Conservation (phyloP, 169 alveolate genomes). For the Cryptosporidium canis region DNA sequence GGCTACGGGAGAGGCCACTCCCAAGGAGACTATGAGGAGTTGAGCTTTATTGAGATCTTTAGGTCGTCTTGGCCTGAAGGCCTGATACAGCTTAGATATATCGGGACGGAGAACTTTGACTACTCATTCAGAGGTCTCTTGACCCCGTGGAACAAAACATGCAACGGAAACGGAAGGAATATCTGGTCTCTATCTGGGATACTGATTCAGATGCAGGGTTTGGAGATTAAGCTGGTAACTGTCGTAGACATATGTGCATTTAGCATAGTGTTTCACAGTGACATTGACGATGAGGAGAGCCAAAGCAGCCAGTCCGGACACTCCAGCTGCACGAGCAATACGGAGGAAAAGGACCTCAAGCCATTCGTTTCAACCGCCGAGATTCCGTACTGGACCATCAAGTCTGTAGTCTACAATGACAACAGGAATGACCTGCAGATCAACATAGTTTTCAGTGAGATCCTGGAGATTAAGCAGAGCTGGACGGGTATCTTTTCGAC, state of each 20-base stretch:
- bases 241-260: constrained; percentile 60
- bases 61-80: constrained; percentile 72
- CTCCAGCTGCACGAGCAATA: background rate
- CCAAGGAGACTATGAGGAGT: background rate
- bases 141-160: constrained; percentile 70
- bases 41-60: constrained; percentile 16
- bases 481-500: constrained; percentile 62
- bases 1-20: background rate
- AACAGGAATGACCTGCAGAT: background rate
- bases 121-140: constrained; percentile 62
- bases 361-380: constrained; percentile 54
- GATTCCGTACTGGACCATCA: constrained; percentile 65
- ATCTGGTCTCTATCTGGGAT: constrained; percentile 70
- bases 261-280: constrained; percentile 39
- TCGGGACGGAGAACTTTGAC: constrained; percentile 50
- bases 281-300: constrained; percentile 35
- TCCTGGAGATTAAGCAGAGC: constrained; percentile 46
- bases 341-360: constrained; percentile 15
- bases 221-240: constrained; percentile 17
- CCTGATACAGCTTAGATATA: constrained; percentile 33
- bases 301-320: background rate
- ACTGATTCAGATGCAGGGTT: background rate
- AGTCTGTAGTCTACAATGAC: constrained; percentile 30
- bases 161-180: constrained; percentile 65
- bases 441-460: constrained; percentile 30